A percentile compares a stretch with the other conserved stretches of the same genome.
Conservation (phyloP, 2,329 filamentous ascomycete species). For the Pseudodiploospora longispora region DNA sequence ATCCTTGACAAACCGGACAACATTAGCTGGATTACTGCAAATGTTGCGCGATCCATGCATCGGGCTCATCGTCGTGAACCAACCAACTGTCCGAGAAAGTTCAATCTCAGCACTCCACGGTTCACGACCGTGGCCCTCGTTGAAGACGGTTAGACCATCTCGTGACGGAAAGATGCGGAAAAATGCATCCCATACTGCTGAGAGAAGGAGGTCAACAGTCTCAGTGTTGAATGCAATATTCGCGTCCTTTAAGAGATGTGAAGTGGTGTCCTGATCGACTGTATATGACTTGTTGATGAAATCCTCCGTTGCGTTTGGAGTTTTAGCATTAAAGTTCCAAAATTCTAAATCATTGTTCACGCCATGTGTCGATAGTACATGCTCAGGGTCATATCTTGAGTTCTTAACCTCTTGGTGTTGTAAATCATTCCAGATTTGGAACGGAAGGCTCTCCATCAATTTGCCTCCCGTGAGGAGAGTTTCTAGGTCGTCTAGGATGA, state of each 20-base stretch:
- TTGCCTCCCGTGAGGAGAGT: not conserved
- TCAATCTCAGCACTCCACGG: slow-evolving; percentile 19
- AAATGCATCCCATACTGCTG: slow-evolving; percentile 27
- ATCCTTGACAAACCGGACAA: slow-evolving; percentile 24
- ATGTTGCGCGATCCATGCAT: slow-evolving; percentile 12
- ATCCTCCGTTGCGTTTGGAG: not conserved
- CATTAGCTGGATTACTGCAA: slow-evolving; percentile 2
- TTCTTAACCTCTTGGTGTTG: not conserved
- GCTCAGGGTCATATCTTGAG: not conserved
- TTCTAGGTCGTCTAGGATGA: not conserved
- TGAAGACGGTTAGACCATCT: slow-evolving; percentile 26
- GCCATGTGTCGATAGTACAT: too few relatives aligned
- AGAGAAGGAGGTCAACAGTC: slow-evolving; percentile 31
- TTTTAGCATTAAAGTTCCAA: slow-evolving; percentile 5
- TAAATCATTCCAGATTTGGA: not conserved
- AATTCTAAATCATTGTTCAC: not conserved
- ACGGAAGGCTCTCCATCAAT: not conserved
- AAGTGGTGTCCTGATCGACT: slow-evolving; percentile 1
- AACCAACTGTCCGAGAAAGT: slow-evolving; percentile 33
- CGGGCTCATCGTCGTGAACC: slow-evolving; percentile 37
- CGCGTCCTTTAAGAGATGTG: slow-evolving; percentile 14
- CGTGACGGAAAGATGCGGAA: slow-evolving; percentile 24
- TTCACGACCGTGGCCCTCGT: slow-evolving; percentile 35
- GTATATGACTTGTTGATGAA: slow-evolving; percentile 5
- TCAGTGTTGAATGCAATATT: slow-evolving; percentile 25